These are phyloP conservation scores for Diaporthe humulicola DNA, from an alignment of 2,329 filamentous ascomycete genomes.

Conservation along the genomic window DNA sequence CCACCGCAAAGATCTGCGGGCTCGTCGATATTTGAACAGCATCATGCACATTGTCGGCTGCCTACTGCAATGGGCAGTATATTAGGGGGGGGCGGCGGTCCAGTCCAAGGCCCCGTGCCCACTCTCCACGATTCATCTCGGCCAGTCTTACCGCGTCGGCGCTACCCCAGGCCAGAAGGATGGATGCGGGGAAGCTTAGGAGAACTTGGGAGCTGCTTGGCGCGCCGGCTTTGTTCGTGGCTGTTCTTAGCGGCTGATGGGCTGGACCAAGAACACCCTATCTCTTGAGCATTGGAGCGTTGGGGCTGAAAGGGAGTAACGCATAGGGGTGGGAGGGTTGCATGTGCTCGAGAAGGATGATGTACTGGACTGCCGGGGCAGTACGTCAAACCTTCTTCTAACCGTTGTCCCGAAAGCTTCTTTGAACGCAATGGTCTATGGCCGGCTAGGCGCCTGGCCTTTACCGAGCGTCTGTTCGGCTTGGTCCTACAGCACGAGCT, in stretches of 20 bases:
- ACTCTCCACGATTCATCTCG: constrained; percentile 24
- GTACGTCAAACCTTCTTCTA: background rate
- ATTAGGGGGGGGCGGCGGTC: background rate
- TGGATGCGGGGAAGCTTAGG: constrained; percentile 36
- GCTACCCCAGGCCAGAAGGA: constrained; percentile 37
- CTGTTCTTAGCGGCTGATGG: constrained; percentile 33
- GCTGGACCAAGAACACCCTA: constrained; percentile 13
- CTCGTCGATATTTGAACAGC: background rate
- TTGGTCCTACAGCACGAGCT: constrained; percentile 9
- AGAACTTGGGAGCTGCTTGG: constrained; percentile 25
- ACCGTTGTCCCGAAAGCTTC: constrained; percentile 30
- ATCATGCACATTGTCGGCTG: background rate
- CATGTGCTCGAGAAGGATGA: constrained; percentile 9
- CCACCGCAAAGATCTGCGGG: background rate
- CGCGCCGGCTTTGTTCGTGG: constrained; percentile 32
- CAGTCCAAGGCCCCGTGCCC: constrained; percentile 30
- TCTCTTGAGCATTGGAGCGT: background rate
- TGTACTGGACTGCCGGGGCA: constrained; percentile 20
- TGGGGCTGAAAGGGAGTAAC: constrained; percentile 15
- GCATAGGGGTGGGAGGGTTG: background rate
- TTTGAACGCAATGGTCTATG: constrained; percentile 6
- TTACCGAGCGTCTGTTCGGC: constrained; percentile 29
- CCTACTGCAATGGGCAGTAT: constrained; percentile 1
- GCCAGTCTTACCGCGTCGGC: constrained; percentile 26
- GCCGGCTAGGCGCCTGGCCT: constrained; percentile 17